Evolutionary conservation across 2,329 filamentous ascomycete genomes (phyloP).

Genomic region (Didymella exigua): DNA sequence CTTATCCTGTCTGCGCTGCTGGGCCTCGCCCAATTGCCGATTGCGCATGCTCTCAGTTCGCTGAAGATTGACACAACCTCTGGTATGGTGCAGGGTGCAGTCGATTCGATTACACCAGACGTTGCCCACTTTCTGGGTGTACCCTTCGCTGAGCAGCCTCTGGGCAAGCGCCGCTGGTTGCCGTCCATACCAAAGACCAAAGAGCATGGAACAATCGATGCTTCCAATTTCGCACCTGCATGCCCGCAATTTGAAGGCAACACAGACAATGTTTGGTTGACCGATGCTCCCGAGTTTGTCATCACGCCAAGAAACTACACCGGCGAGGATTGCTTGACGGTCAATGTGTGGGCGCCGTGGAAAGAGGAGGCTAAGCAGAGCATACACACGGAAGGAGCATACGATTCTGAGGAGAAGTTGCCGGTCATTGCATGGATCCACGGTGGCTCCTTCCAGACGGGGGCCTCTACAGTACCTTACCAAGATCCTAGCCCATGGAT

Average conservation of each 20-base stretch:
- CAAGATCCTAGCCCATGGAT: slow-evolving; percentile 36
- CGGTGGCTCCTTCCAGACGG: slow-evolving; percentile 55
- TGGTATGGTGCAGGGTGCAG: slow-evolving; percentile 39
- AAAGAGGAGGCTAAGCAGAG: slow-evolving; percentile 1
- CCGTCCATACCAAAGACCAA: slow-evolving; percentile 33
- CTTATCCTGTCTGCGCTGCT: slow-evolving; percentile 14
- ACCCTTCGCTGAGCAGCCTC: slow-evolving; percentile 46
- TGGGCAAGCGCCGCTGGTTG: slow-evolving; percentile 42
- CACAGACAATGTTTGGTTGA: slow-evolving; percentile 27
- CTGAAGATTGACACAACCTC: slow-evolving; percentile 35
- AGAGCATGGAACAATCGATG: slow-evolving; percentile 29
- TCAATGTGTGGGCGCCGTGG: slow-evolving; percentile 55
- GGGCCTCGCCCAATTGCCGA: slow-evolving; percentile 16
- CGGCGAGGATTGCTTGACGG: slow-evolving; percentile 55
- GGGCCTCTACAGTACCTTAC: slow-evolving; percentile 53
- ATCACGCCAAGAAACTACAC: slow-evolving; percentile 26
- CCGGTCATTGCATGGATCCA: slow-evolving; percentile 58
- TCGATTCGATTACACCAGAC: slow-evolving; percentile 42
- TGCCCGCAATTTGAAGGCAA: slow-evolving; percentile 36
- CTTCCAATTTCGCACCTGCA: slow-evolving; percentile 34
- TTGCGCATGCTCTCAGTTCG: slow-evolving; percentile 20
- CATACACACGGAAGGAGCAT: slow-evolving; percentile 10
- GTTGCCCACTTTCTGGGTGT: slow-evolving; percentile 49
- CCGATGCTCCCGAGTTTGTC: slow-evolving; percentile 34
- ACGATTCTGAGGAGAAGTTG: slow-evolving; percentile 27